These are phyloP conservation scores for Panellus pusillus DNA, from an alignment of 768 basidiomycete genomes.

Conservation along the genomic window DNA sequence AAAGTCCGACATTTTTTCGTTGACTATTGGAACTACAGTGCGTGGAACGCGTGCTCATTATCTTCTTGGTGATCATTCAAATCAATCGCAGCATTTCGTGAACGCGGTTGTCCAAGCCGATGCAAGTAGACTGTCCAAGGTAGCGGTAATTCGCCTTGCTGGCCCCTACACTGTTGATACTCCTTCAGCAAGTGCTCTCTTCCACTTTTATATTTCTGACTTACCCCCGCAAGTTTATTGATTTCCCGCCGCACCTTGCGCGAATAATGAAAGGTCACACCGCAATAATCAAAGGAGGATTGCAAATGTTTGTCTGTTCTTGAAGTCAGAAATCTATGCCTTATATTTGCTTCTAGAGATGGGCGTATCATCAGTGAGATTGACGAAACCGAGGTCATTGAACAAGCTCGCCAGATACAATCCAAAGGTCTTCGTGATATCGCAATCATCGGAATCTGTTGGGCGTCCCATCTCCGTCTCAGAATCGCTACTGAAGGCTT, in stretches of 20 bases:
- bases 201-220: slow-evolving; percentile 29
- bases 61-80: not conserved
- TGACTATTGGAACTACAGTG: slow-evolving; percentile 65
- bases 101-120: slow-evolving; percentile 64
- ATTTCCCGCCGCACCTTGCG: slow-evolving; percentile 32
- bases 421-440: slow-evolving; percentile 31
- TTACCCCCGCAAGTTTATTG: slow-evolving; percentile 35
- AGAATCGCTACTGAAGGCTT: no score
- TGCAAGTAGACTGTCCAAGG: slow-evolving; percentile 49
- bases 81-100: slow-evolving; percentile 42
- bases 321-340: not conserved
- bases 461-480: not conserved
- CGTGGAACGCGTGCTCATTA: not conserved
- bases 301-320: slow-evolving; percentile 43
- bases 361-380: slow-evolving; percentile 35
- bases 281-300: slow-evolving; percentile 36
- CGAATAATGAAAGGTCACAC: slow-evolving; percentile 32
- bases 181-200: slow-evolving; percentile 50
- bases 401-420: slow-evolving; percentile 38
- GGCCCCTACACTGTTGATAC: slow-evolving; percentile 58
- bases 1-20: slow-evolving; percentile 41
- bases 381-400: slow-evolving; percentile 43
- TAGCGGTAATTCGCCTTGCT: slow-evolving; percentile 65
- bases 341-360: slow-evolving; percentile 23
- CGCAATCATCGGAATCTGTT: slow-evolving; percentile 33